These are phyloP conservation scores for Lasiodiplodia gonubiensis DNA, from an alignment of 2,329 filamentous ascomycete species.

Conservation along the genomic window DNA sequence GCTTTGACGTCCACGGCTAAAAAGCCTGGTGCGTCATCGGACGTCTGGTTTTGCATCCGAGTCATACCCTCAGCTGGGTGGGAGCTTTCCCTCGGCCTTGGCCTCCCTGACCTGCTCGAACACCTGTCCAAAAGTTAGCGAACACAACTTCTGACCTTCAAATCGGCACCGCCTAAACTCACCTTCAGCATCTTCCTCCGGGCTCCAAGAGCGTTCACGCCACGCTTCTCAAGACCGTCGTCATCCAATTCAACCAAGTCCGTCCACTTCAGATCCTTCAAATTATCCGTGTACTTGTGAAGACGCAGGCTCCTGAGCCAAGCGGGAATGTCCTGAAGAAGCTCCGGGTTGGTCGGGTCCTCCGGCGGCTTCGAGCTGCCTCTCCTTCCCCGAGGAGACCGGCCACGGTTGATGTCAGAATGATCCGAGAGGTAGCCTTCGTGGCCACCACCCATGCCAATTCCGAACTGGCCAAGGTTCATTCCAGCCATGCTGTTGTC, in stretches of 20 bases:
- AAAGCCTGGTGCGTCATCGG: not conserved
- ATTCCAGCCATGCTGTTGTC: slow-evolving; percentile 74
- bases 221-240: slow-evolving; percentile 87
- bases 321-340: slow-evolving; percentile 92
- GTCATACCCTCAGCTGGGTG: not conserved
- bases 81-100: slow-evolving; percentile 49
- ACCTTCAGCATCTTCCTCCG: slow-evolving; percentile 98
- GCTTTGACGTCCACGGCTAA: not conserved
- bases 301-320: slow-evolving; percentile 94
- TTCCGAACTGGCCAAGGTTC: slow-evolving; percentile 73
- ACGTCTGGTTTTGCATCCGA: not conserved
- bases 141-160: not conserved
- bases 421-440: slow-evolving; percentile 94
- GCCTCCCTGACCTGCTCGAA: slow-evolving; percentile 90
- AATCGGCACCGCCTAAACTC: slow-evolving; percentile 36
- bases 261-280: slow-evolving; percentile 97
- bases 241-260: slow-evolving; percentile 92
- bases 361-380: slow-evolving; percentile 97
- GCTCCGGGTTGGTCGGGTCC: slow-evolving; percentile 87
- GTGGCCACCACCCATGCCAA: slow-evolving; percentile 55
- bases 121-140: slow-evolving; percentile 58
- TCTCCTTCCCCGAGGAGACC: slow-evolving; percentile 87
- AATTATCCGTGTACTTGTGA: slow-evolving; percentile 98
- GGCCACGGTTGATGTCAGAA: slow-evolving; percentile 86
- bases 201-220: slow-evolving; percentile 93